Conservation (phyloP, 2,329 filamentous ascomycete genomes). For the Knufia petricola region DNA sequence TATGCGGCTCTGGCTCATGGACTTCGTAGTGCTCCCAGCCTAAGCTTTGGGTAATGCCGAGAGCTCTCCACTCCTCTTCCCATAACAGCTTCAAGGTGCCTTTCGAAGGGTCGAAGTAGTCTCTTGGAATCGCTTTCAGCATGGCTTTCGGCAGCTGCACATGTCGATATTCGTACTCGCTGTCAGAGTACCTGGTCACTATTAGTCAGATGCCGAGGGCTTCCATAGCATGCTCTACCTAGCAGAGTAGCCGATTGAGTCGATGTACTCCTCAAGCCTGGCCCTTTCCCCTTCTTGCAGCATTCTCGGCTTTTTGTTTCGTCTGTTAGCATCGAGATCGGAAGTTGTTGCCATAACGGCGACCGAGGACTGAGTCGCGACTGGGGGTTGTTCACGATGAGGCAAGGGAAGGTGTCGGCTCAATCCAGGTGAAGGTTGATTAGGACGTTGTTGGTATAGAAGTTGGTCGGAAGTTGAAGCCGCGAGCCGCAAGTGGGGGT, state of each 20-base stretch:
- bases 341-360: conserved; percentile 12
- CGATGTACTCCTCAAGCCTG: conserved; percentile 80
- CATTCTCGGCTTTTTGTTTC: conserved; percentile 75
- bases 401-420: neutral
- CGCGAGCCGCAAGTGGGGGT: neutral
- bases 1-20: conserved; percentile 96
- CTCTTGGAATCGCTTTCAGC: conserved; percentile 92
- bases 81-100: conserved; percentile 92
- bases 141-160: conserved; percentile 96
- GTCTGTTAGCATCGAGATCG: conserved; percentile 69
- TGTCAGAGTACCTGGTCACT: conserved; percentile 70
- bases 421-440: neutral
- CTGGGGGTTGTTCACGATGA: too few relatives aligned
- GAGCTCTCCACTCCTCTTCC: conserved; percentile 96
- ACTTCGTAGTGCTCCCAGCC: conserved; percentile 99
- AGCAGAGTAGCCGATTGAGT: conserved; percentile 90
- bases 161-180: conserved; percentile 91
- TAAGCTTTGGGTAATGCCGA: conserved; percentile 97
- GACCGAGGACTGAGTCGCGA: too few relatives aligned
- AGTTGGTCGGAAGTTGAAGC: neutral
- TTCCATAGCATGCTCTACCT: too few relatives aligned
- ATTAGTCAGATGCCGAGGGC: neutral
- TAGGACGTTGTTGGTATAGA: neutral
- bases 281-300: conserved; percentile 73
- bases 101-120: conserved; percentile 81